Evolutionary conservation across 2,329 filamentous ascomycete genomes (phyloP).

Genomic region (Pseudogymnoascus sp.): DNA sequence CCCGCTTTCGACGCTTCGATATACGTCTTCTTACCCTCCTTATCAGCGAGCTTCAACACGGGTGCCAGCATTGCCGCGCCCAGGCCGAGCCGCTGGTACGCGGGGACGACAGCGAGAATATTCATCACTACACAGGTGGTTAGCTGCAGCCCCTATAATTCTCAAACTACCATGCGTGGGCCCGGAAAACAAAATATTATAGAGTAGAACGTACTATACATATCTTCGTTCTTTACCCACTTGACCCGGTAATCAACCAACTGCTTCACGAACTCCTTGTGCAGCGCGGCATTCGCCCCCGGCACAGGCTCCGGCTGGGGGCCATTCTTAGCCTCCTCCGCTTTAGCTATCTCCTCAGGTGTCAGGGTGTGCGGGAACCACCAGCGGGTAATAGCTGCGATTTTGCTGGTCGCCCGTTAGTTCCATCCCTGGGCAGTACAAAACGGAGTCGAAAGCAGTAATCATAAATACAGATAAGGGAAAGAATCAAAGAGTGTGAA

Average conservation of each 20-base stretch:
- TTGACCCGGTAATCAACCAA: constrained; percentile 23
- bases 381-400: constrained; percentile 30
- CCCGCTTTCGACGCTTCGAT: constrained; percentile 32
- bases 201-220: constrained; percentile 20
- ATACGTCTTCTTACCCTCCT: constrained; percentile 26
- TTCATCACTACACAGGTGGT: constrained; percentile 22
- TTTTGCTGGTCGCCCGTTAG: constrained; percentile 13
- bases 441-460: not conserved
- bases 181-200: not conserved
- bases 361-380: constrained; percentile 26
- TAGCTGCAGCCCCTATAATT: not conserved
- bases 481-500: constrained; percentile 18
- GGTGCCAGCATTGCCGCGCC: constrained; percentile 29
- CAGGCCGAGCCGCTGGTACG: constrained; percentile 30
- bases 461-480: not conserved
- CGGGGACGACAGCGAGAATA: constrained; percentile 30
- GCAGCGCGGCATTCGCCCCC: constrained; percentile 25
- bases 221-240: constrained; percentile 25
- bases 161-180: not conserved
- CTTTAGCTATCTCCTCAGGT: constrained; percentile 10
- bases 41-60: constrained; percentile 30
- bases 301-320: constrained; percentile 20
- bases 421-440: not conserved
- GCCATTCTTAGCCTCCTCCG: not conserved
- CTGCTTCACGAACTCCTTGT: constrained; percentile 24